These are phyloP conservation scores for Suillus bovinus DNA, from an alignment of 768 basidiomycete species.

Conservation along the genomic window DNA sequence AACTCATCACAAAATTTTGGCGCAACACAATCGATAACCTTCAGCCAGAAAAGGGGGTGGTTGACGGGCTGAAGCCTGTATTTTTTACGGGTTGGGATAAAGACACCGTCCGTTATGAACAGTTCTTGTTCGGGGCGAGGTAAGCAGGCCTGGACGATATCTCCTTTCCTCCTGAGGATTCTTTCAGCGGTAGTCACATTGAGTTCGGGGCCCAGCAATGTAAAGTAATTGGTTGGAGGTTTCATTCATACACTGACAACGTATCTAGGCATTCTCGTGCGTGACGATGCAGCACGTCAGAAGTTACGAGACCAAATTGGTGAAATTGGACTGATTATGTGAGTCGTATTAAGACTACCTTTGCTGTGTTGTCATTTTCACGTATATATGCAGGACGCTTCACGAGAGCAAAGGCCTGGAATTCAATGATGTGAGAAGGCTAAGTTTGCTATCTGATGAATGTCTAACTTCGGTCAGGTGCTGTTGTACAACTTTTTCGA, in stretches of 20 bases:
- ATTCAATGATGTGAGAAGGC: conserved; percentile 20
- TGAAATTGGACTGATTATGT: conserved; percentile 61
- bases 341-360: conserved; percentile 20
- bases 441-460: not conserved
- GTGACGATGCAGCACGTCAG: conserved; percentile 53
- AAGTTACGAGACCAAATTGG: conserved; percentile 54
- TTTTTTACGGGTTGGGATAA: conserved; percentile 54
- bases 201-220: conserved; percentile 71
- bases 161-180: conserved; percentile 15
- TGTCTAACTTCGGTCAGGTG: conserved; percentile 43
- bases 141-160: conserved; percentile 22
- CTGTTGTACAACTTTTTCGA: conserved; percentile 75
- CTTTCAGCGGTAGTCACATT: conserved; percentile 43
- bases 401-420: conserved; percentile 35
- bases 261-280: conserved; percentile 63
- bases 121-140: conserved; percentile 57
- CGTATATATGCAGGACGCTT: conserved; percentile 23
- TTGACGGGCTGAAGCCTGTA: conserved; percentile 55
- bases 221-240: conserved; percentile 19
- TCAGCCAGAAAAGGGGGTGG: conserved; percentile 53
- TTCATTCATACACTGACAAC: not conserved
- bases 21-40: conserved; percentile 63
- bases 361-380: not conserved
- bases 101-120: conserved; percentile 45
- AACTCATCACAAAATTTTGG: conserved; percentile 63